phyloP scores from a whole-genome alignment of 2,329 filamentous ascomycete genomes.

The Fusarium sp. region DNA sequence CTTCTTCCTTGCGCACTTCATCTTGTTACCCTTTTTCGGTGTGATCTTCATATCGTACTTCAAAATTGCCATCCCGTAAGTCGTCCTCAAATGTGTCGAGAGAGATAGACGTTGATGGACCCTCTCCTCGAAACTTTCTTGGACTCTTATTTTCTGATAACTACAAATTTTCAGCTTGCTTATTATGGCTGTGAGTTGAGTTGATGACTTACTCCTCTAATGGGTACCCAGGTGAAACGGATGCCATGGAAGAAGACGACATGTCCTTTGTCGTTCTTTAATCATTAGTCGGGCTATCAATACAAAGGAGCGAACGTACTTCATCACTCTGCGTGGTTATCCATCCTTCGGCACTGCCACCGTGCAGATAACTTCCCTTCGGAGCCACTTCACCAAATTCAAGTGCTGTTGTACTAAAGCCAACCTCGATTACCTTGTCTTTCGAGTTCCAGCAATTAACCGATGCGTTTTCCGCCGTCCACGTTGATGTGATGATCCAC shows the following conservation, averaged over 20 bases:
- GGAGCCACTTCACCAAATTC: constrained; percentile 1
- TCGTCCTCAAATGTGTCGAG: not conserved
- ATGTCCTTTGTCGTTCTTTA: not conserved
- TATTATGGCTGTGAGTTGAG: rapidly evolving
- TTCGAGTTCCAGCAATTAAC: not conserved
- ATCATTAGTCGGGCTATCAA: rapidly evolving
- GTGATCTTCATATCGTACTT: not conserved
- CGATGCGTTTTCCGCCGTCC: not conserved
- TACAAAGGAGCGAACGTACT: rapidly evolving
- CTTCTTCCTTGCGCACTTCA: not conserved
- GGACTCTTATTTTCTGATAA: not conserved
- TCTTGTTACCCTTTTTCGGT: not conserved
- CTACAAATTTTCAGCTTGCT: not conserved
- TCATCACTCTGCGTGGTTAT: not conserved
- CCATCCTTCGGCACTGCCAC: not conserved
- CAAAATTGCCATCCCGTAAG: not conserved
- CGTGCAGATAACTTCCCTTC: not conserved
- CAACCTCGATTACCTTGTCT: not conserved
- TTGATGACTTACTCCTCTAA: not conserved
- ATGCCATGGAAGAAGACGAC: not conserved
- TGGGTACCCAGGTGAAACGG: not conserved
- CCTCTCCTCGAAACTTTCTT: not conserved
- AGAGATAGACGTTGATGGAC: not conserved
- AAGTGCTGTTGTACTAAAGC: not conserved
- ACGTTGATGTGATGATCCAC: not conserved